Conservation (phyloP, 345 rosid genomes). For the Syzygium oleosum region DNA sequence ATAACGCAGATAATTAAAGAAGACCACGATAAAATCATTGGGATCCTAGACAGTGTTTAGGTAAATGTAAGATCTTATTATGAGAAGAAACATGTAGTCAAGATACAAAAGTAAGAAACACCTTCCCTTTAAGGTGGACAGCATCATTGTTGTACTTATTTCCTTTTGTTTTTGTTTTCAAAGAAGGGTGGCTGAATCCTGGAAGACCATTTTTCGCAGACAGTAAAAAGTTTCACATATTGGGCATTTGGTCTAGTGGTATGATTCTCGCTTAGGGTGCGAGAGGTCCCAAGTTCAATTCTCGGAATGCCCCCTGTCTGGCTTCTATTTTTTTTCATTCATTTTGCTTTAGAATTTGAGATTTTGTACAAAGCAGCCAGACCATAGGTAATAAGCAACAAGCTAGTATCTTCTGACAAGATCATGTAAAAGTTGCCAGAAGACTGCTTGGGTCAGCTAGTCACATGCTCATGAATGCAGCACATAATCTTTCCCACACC, state of each 20-base stretch:
- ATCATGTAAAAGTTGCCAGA: background rate
- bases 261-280: conserved; percentile 93
- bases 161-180: background rate
- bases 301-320: conserved; percentile 41
- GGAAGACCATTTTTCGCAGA: background rate
- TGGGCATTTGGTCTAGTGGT: conserved; percentile 89
- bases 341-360: background rate
- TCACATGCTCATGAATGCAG: background rate
- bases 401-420: background rate
- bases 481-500: background rate
- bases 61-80: background rate
- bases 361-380: background rate
- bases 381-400: background rate
- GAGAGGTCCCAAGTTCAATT: conserved; percentile 85
- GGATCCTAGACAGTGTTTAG: background rate
- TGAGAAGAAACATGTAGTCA: background rate
- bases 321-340: background rate
- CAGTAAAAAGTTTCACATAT: background rate
- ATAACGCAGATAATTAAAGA: background rate
- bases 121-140: background rate
- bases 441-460: background rate
- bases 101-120: background rate
- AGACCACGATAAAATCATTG: background rate
- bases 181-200: background rate
- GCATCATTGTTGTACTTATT: background rate